A percentile compares a stretch with the other conserved stretches of the same genome.
phyloP scores from a whole-genome alignment of 352 stramenopile genomes.

The Pythium rhizo-oryzae region DNA sequence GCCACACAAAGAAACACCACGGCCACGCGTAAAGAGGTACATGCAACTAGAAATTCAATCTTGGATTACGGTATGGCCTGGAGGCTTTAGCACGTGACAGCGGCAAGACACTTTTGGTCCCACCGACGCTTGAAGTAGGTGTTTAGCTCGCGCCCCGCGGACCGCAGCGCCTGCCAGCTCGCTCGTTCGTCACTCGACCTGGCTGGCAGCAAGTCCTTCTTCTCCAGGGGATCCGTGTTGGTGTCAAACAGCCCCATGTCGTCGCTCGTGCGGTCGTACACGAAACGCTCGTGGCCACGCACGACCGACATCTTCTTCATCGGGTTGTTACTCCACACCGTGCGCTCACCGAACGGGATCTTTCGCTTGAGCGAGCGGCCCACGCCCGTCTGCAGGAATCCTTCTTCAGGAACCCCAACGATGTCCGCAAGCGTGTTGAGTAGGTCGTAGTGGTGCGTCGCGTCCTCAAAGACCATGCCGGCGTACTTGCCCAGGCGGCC shows the following conservation, averaged over 20 bases:
- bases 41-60: too few relatives aligned
- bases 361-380: slow-evolving; percentile 45
- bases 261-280: slow-evolving; percentile 44
- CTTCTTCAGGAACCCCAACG: slow-evolving; percentile 21
- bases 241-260: slow-evolving; percentile 44
- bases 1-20: slow-evolving; percentile 1
- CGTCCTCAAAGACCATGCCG: slow-evolving; percentile 20
- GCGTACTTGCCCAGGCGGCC: slow-evolving; percentile 20
- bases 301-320: slow-evolving; percentile 47
- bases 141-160: slow-evolving; percentile 39
- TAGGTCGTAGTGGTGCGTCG: slow-evolving; percentile 29
- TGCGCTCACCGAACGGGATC: slow-evolving; percentile 32
- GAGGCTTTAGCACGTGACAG: slow-evolving; percentile 25
- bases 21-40: too few relatives aligned
- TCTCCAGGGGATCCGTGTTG: slow-evolving; percentile 38
- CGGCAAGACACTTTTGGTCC: slow-evolving; percentile 42
- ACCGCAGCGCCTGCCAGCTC: slow-evolving; percentile 2
- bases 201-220: slow-evolving; percentile 37
- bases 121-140: slow-evolving; percentile 58
- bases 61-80: too few relatives aligned
- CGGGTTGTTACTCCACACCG: slow-evolving; percentile 67
- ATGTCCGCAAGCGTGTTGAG: slow-evolving; percentile 33
- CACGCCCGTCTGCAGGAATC: slow-evolving; percentile 31
- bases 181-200: slow-evolving; percentile 23
- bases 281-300: slow-evolving; percentile 36